Conservation (phyloP, 495 filamentous ascomycete genomes). For the Penicillium subrubescens region DNA sequence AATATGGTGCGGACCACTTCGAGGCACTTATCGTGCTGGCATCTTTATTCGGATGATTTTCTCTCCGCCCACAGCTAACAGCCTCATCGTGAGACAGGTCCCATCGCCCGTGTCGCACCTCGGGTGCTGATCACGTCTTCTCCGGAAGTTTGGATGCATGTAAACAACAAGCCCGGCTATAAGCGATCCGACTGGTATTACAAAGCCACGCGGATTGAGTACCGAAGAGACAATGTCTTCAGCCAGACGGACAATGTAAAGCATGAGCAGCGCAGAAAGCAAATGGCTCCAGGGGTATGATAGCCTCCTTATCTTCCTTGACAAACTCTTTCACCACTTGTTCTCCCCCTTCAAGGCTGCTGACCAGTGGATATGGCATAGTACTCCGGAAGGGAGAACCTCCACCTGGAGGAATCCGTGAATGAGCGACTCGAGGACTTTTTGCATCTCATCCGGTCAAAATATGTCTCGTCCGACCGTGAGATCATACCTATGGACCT, state of each 20-base stretch:
- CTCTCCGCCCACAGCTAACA: background rate
- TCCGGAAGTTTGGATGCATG: constrained; percentile 29
- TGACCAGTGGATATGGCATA: constrained; percentile 16
- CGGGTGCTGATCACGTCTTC: constrained; percentile 29
- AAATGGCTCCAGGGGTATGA: constrained; percentile 32
- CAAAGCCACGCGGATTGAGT: constrained; percentile 21
- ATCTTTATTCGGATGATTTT: background rate
- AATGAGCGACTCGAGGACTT: constrained; percentile 33
- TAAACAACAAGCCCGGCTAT: constrained; percentile 29
- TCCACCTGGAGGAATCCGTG: constrained; percentile 32
- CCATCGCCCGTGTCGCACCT: constrained; percentile 31
- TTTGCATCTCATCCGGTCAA: constrained; percentile 28
- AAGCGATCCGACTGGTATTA: constrained; percentile 34
- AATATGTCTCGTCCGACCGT: constrained; percentile 31
- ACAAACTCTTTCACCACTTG: background rate
- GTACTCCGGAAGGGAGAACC: constrained; percentile 48
- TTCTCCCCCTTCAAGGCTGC: background rate
- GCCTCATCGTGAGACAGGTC: constrained; percentile 16
- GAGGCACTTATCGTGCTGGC: constrained; percentile 7
- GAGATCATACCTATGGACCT: constrained; percentile 39
- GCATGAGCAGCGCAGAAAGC: constrained; percentile 27
- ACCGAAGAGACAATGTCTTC: constrained; percentile 28
- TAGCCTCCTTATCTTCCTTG: constrained; percentile 1
- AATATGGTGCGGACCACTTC: constrained; percentile 30
- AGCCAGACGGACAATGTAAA: constrained; percentile 28